phyloP scores from a whole-genome alignment of 805 yeast species.

The Kurtzmaniella cleridarum region DNA sequence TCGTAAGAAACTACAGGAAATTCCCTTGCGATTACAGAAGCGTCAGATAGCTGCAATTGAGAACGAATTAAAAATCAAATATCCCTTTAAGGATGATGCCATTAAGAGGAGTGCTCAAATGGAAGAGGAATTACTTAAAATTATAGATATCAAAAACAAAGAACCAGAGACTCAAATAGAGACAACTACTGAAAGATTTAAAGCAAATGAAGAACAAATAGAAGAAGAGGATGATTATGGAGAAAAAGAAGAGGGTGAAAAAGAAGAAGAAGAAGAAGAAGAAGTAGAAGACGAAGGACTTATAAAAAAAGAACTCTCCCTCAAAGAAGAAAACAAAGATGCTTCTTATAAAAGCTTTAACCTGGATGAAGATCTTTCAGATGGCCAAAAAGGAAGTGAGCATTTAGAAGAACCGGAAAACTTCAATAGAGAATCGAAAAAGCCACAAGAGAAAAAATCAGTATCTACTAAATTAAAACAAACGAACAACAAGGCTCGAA shows the following conservation, averaged over 20 bases:
- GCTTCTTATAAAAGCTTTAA: neutral
- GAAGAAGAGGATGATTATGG: constrained; percentile 1
- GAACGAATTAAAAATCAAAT: constrained; percentile 21
- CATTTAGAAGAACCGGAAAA: constrained; percentile 1
- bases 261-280: constrained; percentile 4
- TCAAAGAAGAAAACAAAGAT: neutral
- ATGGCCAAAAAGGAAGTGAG: neutral
- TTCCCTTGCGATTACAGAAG: constrained; percentile 38
- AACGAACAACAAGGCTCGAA: neutral
- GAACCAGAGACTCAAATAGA: neutral
- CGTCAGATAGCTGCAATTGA: constrained; percentile 32
- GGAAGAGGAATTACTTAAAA: constrained; percentile 16
- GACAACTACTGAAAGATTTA: neutral
- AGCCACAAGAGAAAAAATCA: neutral
- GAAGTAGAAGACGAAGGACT: neutral
- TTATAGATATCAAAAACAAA: constrained; percentile 2
- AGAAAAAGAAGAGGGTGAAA: constrained; percentile 2
- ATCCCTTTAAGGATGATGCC: constrained; percentile 31
- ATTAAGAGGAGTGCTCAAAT: constrained; percentile 15
- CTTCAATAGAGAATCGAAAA: neutral
- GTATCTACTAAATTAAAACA: constrained; percentile 3
- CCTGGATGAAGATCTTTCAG: neutral
- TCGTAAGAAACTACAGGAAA: constrained; percentile 16
- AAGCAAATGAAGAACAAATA: neutral
- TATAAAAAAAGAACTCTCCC: neutral